These are phyloP conservation scores for Schizothecium vesticola DNA, from an alignment of 495 filamentous ascomycete species.

Conservation along the genomic window DNA sequence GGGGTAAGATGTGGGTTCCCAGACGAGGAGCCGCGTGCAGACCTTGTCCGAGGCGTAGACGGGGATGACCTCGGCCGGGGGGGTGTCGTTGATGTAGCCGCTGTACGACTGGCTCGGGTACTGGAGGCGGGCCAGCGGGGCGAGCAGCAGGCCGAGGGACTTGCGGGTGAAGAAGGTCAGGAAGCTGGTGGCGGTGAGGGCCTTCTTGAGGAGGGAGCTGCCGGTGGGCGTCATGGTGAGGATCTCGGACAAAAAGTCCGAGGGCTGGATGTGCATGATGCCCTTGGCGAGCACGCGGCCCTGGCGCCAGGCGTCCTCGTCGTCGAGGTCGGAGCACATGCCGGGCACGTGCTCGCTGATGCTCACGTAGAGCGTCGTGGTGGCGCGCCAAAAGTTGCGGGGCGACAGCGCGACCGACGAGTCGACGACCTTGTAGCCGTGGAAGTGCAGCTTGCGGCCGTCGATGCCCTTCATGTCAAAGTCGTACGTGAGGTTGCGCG, in stretches of 20 bases:
- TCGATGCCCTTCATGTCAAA: constrained; percentile 53
- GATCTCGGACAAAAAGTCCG: constrained; percentile 54
- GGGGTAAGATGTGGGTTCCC: constrained; percentile 42
- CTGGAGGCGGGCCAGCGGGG: constrained; percentile 50
- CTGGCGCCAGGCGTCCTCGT: constrained; percentile 33
- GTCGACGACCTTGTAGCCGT: constrained; percentile 60
- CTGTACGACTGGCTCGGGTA: constrained; percentile 45
- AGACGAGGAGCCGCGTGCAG: constrained; percentile 47
- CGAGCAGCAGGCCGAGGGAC: constrained; percentile 50
- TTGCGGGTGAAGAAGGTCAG: constrained; percentile 54
- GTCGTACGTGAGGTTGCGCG: constrained; percentile 55
- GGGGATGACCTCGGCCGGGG: constrained; percentile 32
- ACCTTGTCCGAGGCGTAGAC: constrained; percentile 49
- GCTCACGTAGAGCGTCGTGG: constrained; percentile 58
- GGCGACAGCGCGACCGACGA: constrained; percentile 51
- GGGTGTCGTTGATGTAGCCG: constrained; percentile 47
- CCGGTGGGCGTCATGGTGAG: constrained; percentile 50
- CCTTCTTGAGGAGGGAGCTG: constrained; percentile 37
- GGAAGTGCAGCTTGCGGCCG: constrained; percentile 48
- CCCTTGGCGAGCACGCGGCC: constrained; percentile 50
- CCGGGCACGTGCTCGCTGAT: constrained; percentile 34
- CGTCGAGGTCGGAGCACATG: constrained; percentile 29
- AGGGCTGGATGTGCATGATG: constrained; percentile 51
- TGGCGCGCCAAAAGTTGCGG: constrained; percentile 54
- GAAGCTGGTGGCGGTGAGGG: constrained; percentile 44